Conservation (phyloP, 148 eudicot genomes). For the Nyssa sinensis region DNA sequence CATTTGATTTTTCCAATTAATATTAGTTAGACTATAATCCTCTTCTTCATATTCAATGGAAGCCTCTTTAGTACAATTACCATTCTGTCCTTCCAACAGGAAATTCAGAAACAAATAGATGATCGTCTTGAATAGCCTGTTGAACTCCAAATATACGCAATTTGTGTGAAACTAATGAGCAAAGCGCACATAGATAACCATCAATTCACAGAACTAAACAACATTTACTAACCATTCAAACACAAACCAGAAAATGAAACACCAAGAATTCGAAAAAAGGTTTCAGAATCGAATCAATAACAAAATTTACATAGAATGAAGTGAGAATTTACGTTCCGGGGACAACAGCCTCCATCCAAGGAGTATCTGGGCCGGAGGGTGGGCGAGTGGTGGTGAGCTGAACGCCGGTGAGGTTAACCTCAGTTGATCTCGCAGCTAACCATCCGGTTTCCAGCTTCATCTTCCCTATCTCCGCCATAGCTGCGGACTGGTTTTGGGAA, state of each 20-base stretch:
- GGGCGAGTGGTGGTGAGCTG: slow-evolving; percentile 85
- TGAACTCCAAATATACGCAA: too few relatives aligned
- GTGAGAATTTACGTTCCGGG: slow-evolving; percentile 76
- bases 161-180: background rate
- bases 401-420: slow-evolving; percentile 63
- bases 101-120: background rate
- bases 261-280: background rate
- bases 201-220: slow-evolving; percentile 14
- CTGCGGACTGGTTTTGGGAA: background rate
- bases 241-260: background rate
- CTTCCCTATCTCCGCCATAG: slow-evolving; percentile 67
- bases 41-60: background rate
- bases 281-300: background rate
- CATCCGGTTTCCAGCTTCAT: slow-evolving; percentile 61
- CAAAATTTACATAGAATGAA: background rate
- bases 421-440: slow-evolving; percentile 96
- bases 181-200: background rate
- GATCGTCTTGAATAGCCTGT: background rate
- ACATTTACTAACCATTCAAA: background rate
- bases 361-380: slow-evolving; percentile 40
- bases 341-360: slow-evolving; percentile 83
- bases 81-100: background rate
- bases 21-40: background rate
- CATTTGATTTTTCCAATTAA: background rate
- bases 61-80: background rate